Conservation (phyloP, 371 early-diverging fungal species). For the Mortierella sp. region DNA sequence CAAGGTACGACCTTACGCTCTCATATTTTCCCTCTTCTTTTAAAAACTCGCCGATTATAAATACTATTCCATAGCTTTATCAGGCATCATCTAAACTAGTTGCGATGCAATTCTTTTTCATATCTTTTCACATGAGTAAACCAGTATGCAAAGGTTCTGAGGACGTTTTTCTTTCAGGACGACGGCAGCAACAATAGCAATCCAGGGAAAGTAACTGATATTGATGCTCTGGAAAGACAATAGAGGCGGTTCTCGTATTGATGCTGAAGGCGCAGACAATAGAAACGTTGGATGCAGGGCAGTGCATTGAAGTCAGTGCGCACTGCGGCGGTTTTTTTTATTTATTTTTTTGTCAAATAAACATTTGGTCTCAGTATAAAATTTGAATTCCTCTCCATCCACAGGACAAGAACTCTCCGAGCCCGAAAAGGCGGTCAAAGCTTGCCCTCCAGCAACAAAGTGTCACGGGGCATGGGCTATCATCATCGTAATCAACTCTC, state of each 20-base stretch:
- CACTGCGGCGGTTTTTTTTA: not conserved
- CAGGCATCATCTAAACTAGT: no score
- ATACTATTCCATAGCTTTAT: no score
- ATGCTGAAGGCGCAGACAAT: not conserved
- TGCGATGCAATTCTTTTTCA: no score
- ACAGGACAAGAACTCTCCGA: not conserved
- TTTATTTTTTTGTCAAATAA: not conserved
- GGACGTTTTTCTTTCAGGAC: not conserved
- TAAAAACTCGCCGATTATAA: no score
- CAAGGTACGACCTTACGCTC: not conserved
- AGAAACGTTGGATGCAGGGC: not conserved
- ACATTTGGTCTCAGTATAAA: not conserved
- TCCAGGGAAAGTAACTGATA: not conserved
- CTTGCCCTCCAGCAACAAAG: not conserved
- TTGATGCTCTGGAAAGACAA: not conserved
- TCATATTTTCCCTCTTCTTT: not conserved
- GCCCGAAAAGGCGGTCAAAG: not conserved
- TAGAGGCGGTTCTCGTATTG: not conserved
- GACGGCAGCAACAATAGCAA: not conserved
- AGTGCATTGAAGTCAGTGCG: not conserved
- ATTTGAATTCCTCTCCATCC: not conserved
- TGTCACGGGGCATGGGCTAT: no score
- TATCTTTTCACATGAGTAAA: no score
- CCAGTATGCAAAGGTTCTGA: no score
- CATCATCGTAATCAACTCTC: no score